Evolutionary conservation across 768 basidiomycete genomes (phyloP).

Genomic region (Flagelloscypha sp.): DNA sequence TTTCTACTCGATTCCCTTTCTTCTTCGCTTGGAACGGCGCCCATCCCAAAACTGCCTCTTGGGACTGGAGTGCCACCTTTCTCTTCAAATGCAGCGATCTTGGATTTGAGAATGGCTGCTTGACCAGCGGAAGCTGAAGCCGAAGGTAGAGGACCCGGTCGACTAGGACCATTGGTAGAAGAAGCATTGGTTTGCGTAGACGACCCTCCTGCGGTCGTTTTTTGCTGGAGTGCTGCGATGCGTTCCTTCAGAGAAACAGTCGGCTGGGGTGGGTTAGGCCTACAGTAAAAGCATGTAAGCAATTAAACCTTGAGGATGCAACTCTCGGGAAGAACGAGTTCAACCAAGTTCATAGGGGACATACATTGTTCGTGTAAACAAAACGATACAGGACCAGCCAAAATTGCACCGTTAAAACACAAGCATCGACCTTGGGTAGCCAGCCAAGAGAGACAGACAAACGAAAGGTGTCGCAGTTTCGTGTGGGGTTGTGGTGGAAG

Average conservation of each 20-base stretch:
- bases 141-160: slow-evolving; percentile 5
- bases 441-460: too few relatives aligned
- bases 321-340: too few relatives aligned
- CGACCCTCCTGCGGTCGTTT: slow-evolving; percentile 26
- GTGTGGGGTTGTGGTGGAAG: too few relatives aligned
- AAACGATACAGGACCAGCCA: too few relatives aligned
- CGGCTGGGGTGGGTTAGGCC: too few relatives aligned
- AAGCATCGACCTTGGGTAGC: too few relatives aligned
- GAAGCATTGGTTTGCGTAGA: slow-evolving; percentile 13
- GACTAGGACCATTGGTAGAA: slow-evolving; percentile 11
- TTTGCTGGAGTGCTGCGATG: slow-evolving; percentile 74
- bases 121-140: slow-evolving; percentile 1
- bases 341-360: too few relatives aligned
- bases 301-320: too few relatives aligned
- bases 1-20: slow-evolving; percentile 38
- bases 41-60: slow-evolving; percentile 65
- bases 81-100: slow-evolving; percentile 74
- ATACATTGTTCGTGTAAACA: too few relatives aligned
- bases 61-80: slow-evolving; percentile 72
- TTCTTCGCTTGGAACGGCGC: slow-evolving; percentile 47
- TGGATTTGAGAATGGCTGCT: slow-evolving; percentile 33
- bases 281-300: too few relatives aligned
- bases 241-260: slow-evolving; percentile 74
- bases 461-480: too few relatives aligned
- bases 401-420: too few relatives aligned